Evolutionary conservation across 371 early-diverging fungal species (phyloP).

Genomic region (Umbelopsis sp.): DNA sequence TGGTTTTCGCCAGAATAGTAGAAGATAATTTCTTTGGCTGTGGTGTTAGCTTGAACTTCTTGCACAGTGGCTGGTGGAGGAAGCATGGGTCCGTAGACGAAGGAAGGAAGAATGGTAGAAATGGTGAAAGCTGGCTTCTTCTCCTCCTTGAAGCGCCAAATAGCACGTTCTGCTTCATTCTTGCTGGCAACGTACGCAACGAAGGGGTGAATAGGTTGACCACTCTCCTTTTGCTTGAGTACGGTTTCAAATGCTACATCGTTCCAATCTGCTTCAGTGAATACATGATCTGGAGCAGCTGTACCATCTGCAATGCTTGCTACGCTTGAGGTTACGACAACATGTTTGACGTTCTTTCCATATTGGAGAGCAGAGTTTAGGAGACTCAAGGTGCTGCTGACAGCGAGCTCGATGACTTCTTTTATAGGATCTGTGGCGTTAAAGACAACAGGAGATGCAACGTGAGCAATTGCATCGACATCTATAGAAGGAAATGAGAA

Average conservation of each 20-base stretch:
- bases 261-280: slow-evolving; percentile 2
- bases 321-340: slow-evolving; percentile 4
- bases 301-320: background rate
- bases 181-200: slow-evolving; percentile 2
- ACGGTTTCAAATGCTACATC: background rate
- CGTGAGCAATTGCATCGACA: background rate
- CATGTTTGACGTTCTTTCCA: background rate
- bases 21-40: too few relatives aligned
- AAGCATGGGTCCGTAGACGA: too few relatives aligned
- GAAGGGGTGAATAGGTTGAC: background rate
- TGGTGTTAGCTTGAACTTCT: too few relatives aligned
- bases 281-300: background rate
- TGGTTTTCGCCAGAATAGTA: background rate
- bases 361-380: background rate
- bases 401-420: background rate
- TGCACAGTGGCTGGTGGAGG: too few relatives aligned
- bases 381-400: too few relatives aligned
- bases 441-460: background rate
- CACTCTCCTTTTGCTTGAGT: background rate
- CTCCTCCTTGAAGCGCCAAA: background rate
- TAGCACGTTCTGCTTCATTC: slow-evolving; percentile 1
- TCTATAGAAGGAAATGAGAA: background rate
- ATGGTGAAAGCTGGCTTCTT: too few relatives aligned
- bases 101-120: too few relatives aligned
- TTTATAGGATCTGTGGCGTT: background rate